phyloP scores from a whole-genome alignment of 2,329 filamentous ascomycete genomes.

The Amauroascus niger region DNA sequence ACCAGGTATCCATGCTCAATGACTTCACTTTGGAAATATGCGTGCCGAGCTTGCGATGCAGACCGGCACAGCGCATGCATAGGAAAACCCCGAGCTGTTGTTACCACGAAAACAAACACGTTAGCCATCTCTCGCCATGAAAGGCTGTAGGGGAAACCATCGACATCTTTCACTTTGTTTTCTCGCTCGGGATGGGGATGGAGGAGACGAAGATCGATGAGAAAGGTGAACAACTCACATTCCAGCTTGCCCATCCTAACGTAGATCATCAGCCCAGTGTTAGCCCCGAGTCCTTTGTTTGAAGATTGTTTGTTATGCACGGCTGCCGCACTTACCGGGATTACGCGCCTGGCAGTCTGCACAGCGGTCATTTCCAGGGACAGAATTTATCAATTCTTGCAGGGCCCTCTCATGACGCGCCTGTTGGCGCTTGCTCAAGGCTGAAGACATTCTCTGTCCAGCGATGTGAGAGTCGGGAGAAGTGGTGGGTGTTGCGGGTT shows the following conservation, averaged over 20 bases:
- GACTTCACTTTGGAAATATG: constrained; percentile 99
- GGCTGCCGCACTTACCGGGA: constrained; percentile 55
- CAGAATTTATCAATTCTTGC: constrained; percentile 74
- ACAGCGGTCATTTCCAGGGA: constrained; percentile 85
- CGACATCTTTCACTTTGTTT: constrained; percentile 6
- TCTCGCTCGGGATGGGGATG: background rate
- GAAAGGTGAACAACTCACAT: constrained; percentile 51
- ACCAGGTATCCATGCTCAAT: constrained; percentile 96
- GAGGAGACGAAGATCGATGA: background rate
- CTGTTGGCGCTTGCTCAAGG: constrained; percentile 91
- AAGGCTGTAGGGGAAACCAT: background rate
- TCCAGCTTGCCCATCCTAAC: constrained; percentile 92
- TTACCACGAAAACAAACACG: background rate
- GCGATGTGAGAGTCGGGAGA: background rate
- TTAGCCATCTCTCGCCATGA: background rate
- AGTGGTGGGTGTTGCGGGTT: background rate
- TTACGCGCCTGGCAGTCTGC: constrained; percentile 88
- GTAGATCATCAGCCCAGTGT: constrained; percentile 15
- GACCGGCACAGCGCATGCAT: constrained; percentile 91
- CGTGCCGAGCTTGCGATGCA: constrained; percentile 93
- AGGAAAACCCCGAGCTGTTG: constrained; percentile 80
- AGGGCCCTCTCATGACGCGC: constrained; percentile 89
- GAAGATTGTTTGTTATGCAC: constrained; percentile 3
- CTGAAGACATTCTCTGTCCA: constrained; percentile 52
- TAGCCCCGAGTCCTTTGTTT: constrained; percentile 5